A percentile compares a stretch with the other conserved stretches of the same genome.
phyloP scores from a whole-genome alignment of 2,329 filamentous ascomycete genomes.

The Drechslerella coelobrocha region DNA sequence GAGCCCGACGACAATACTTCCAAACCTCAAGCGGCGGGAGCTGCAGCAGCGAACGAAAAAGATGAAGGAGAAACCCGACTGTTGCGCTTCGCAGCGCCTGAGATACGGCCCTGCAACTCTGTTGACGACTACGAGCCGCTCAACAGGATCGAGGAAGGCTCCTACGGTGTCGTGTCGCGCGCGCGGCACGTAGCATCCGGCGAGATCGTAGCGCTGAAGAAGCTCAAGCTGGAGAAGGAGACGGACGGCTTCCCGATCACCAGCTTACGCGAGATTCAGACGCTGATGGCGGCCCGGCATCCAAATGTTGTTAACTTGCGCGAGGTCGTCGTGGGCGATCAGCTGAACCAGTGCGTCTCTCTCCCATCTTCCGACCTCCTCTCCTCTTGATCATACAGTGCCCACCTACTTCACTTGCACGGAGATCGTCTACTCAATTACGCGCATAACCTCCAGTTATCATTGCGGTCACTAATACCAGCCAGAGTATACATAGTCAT shows the following conservation, averaged over 20 bases:
- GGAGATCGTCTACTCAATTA: constrained; percentile 3
- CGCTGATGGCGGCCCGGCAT: constrained; percentile 78
- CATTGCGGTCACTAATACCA: constrained; percentile 53
- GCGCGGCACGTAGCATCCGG: constrained; percentile 77
- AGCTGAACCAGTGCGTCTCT: constrained; percentile 64
- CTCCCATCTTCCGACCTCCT: constrained; percentile 2
- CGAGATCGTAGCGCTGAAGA: constrained; percentile 87
- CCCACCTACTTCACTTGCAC: background rate
- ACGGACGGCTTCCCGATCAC: constrained; percentile 89
- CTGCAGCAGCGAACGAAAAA: constrained; percentile 56
- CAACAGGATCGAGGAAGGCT: constrained; percentile 97
- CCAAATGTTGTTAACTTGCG: constrained; percentile 80
- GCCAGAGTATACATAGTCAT: constrained; percentile 87
- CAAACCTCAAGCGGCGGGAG: constrained; percentile 62
- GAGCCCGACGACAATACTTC: constrained; percentile 60
- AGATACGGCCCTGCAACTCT: constrained; percentile 72
- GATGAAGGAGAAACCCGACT: constrained; percentile 63
- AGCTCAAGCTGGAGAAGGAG: constrained; percentile 82
- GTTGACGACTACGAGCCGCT: constrained; percentile 89
- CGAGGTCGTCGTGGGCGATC: constrained; percentile 81
- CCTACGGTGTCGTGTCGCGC: constrained; percentile 91
- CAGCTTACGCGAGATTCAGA: constrained; percentile 90
- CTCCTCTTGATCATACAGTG: background rate
- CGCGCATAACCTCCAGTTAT: no score
- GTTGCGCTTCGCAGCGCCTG: constrained; percentile 72